phyloP scores from a whole-genome alignment of 2,329 filamentous ascomycete species.

The Colletotrichum tamarilloi region DNA sequence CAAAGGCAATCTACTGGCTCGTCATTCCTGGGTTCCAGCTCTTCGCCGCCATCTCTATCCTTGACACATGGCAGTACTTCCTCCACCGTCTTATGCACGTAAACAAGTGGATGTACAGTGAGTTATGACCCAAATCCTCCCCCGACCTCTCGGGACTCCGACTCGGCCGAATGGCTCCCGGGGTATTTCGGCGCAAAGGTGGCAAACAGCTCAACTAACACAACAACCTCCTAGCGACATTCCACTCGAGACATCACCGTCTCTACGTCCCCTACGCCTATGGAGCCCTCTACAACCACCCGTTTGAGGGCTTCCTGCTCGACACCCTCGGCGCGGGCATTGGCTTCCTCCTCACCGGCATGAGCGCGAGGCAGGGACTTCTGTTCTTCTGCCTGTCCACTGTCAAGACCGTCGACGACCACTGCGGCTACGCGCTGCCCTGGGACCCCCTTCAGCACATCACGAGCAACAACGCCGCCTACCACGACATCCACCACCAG shows the following conservation, averaged over 20 bases:
- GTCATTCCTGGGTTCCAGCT: constrained; percentile 84
- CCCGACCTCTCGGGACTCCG: constrained; percentile 67
- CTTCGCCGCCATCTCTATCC: constrained; percentile 75
- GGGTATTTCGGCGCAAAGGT: constrained; percentile 4
- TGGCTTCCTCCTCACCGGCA: constrained; percentile 81
- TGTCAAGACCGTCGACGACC: constrained; percentile 97
- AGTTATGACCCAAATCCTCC: constrained; percentile 61
- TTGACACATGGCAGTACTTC: constrained; percentile 99
- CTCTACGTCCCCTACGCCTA: constrained; percentile 98
- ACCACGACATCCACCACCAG: constrained; percentile 98
- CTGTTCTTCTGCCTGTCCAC: constrained; percentile 90
- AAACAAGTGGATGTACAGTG: constrained; percentile 97
- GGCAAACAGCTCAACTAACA: constrained; percentile 7
- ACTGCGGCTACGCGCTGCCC: constrained; percentile 95
- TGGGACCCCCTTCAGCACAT: constrained; percentile 94
- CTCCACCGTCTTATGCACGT: constrained; percentile 96
- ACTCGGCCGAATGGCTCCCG: constrained; percentile 37
- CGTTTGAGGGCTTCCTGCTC: constrained; percentile 90
- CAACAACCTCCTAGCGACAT: constrained; percentile 68
- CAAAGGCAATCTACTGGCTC: constrained; percentile 83
- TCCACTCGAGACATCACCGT: constrained; percentile 95
- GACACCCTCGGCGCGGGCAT: constrained; percentile 90
- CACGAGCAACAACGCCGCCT: constrained; percentile 94
- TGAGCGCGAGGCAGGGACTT: constrained; percentile 89
- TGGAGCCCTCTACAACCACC: constrained; percentile 96